These are phyloP conservation scores for Pouteria campechiana DNA, from an alignment of 179 eudicot species.

Conservation along the genomic window DNA sequence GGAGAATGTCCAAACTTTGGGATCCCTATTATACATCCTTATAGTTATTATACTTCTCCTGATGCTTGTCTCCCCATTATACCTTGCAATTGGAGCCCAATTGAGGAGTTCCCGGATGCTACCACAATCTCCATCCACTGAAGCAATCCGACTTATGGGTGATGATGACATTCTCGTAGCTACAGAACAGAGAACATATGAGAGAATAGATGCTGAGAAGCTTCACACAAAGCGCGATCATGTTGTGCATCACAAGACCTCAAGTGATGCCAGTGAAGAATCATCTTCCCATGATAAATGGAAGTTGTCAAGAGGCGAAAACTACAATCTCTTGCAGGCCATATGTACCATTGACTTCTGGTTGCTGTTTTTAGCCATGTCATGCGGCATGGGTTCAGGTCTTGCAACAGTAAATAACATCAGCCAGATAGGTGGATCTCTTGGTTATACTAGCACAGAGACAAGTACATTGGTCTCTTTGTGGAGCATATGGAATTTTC, in stretches of 20 bases:
- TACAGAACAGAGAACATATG: no score
- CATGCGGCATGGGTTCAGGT: constrained; percentile 79
- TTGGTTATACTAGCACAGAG: constrained; percentile 44
- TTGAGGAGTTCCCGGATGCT: constrained; percentile 1
- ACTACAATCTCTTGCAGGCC: constrained; percentile 56
- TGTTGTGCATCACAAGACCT: constrained; percentile 16
- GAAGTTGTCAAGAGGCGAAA: constrained; percentile 12
- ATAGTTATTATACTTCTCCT: constrained; percentile 28
- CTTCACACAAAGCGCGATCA: constrained; percentile 4
- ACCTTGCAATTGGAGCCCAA: constrained; percentile 34
- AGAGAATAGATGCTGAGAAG: constrained; percentile 21
- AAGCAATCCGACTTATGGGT: constrained; percentile 9
- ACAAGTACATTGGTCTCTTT: constrained; percentile 66
- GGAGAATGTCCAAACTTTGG: constrained; percentile 36
- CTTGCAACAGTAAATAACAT: constrained; percentile 72
- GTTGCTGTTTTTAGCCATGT: constrained; percentile 56
- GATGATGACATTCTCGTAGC: background rate
- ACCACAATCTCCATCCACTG: background rate
- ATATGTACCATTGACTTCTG: constrained; percentile 58
- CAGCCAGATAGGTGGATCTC: constrained; percentile 75
- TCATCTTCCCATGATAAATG: constrained; percentile 4
- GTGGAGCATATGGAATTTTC: constrained; percentile 91
- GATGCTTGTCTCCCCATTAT: constrained; percentile 45
- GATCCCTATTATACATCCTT: constrained; percentile 23
- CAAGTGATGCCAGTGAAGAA: constrained; percentile 14